Conservation (phyloP, 352 stramenopile genomes). For the Phytophthora brassicae region DNA sequence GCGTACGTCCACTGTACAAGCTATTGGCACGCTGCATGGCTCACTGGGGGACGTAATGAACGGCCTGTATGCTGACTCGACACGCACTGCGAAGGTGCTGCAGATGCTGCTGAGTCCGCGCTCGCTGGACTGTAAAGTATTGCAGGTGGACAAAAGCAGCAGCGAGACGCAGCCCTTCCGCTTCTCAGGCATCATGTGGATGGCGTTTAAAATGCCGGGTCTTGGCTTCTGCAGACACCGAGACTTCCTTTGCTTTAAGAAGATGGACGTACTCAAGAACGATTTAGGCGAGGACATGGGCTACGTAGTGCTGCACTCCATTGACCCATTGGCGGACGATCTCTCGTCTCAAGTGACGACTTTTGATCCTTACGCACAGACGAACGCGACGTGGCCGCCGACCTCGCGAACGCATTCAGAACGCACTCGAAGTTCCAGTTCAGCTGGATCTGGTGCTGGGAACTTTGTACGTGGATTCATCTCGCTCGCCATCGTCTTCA, state of each 20-base stretch:
- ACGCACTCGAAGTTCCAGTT: slow-evolving; percentile 23
- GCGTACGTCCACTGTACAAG: slow-evolving; percentile 56
- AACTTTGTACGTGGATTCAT: slow-evolving; percentile 63
- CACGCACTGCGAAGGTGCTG: slow-evolving; percentile 60
- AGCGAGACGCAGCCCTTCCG: slow-evolving; percentile 63
- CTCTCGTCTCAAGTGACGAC: slow-evolving; percentile 13
- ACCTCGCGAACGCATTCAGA: slow-evolving; percentile 4
- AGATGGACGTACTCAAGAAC: slow-evolving; percentile 64
- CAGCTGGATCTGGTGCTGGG: slow-evolving; percentile 12
- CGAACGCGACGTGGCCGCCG: slow-evolving; percentile 32
- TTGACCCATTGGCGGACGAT: slow-evolving; percentile 49
- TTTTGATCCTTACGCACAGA: slow-evolving; percentile 20
- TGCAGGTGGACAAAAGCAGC: slow-evolving; percentile 68
- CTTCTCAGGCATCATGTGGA: slow-evolving; percentile 77
- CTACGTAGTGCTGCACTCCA: slow-evolving; percentile 70
- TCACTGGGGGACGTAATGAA: slow-evolving; percentile 75
- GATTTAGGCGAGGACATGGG: slow-evolving; percentile 67
- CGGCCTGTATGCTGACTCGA: slow-evolving; percentile 75
- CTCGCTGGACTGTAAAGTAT: slow-evolving; percentile 58
- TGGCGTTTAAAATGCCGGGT: slow-evolving; percentile 52
- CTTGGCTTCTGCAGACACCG: slow-evolving; percentile 63
- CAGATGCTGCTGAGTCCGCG: slow-evolving; percentile 59
- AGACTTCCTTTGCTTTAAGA: slow-evolving; percentile 81
- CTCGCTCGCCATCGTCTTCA: slow-evolving; percentile 67
- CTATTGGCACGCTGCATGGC: slow-evolving; percentile 60